Evolutionary conservation across 2,329 filamentous ascomycete species (phyloP).

Genomic region (Aspergillus aculeatinus): DNA sequence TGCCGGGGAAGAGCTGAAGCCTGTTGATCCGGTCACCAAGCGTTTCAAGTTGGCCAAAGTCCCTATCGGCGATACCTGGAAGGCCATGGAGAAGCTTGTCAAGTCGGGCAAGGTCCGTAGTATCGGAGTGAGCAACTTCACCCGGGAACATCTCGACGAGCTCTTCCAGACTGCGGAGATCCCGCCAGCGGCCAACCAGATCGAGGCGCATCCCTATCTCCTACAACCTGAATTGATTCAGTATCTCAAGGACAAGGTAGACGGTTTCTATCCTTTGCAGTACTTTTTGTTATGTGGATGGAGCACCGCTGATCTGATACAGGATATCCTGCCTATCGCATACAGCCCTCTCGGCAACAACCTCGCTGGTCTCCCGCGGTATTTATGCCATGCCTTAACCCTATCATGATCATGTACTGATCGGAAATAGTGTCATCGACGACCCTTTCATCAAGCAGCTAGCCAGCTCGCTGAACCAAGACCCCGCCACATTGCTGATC

Average conservation of each 20-base stretch:
- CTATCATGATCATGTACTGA: too few relatives aligned
- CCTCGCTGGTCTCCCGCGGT: slow-evolving; percentile 30
- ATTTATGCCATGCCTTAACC: too few relatives aligned
- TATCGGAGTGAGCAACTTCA: slow-evolving; percentile 42
- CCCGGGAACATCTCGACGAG: slow-evolving; percentile 35
- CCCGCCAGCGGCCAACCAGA: slow-evolving; percentile 63
- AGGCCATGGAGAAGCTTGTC: slow-evolving; percentile 36
- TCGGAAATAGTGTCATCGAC: slow-evolving; percentile 53
- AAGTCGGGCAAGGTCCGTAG: slow-evolving; percentile 35
- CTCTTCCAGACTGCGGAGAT: slow-evolving; percentile 47
- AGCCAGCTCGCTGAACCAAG: slow-evolving; percentile 59
- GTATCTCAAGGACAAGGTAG: slow-evolving; percentile 54
- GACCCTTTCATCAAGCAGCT: slow-evolving; percentile 62
- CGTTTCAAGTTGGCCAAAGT: slow-evolving; percentile 29
- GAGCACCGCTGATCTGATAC: not conserved
- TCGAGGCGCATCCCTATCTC: slow-evolving; percentile 66
- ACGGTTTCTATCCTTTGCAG: not conserved
- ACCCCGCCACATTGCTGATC: slow-evolving; percentile 57
- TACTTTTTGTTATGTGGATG: not conserved
- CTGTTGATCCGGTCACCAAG: slow-evolving; percentile 26
- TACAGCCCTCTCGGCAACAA: slow-evolving; percentile 62
- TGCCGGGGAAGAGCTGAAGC: slow-evolving; percentile 29
- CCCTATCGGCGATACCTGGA: slow-evolving; percentile 36
- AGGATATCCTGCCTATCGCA: slow-evolving; percentile 54
- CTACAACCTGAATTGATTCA: slow-evolving; percentile 57